Conservation (phyloP, 2,329 filamentous ascomycete species). For the Sclerotinia sclerotiorum region DNA sequence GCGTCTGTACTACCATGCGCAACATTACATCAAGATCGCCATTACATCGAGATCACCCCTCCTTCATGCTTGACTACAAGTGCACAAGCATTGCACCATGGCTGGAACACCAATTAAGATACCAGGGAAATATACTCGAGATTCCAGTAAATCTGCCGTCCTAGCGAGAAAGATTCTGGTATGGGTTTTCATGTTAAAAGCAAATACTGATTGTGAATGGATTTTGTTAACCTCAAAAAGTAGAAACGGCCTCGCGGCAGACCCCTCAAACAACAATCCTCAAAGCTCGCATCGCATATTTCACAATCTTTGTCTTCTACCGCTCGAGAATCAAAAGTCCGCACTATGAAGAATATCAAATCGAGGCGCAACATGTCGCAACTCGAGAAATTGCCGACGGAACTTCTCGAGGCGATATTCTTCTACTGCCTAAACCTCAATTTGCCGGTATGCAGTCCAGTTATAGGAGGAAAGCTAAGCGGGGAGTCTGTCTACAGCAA, state of each 20-base stretch:
- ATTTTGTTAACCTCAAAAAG: constrained; percentile 10
- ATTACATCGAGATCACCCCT: background rate
- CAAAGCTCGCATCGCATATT: background rate
- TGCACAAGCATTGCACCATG: constrained; percentile 26
- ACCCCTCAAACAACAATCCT: constrained; percentile 26
- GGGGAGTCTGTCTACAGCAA: constrained; percentile 33
- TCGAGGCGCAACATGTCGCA: constrained; percentile 35
- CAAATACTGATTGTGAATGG: background rate
- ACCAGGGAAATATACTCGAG: constrained; percentile 36
- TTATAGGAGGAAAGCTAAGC: constrained; percentile 38
- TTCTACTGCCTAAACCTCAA: constrained; percentile 36
- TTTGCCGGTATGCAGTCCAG: constrained; percentile 37
- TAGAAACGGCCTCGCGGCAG: constrained; percentile 30
- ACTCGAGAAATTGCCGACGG: constrained; percentile 39
- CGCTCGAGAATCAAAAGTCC: constrained; percentile 24
- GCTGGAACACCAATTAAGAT: constrained; percentile 38
- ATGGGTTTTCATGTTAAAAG: constrained; percentile 6
- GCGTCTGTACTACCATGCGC: too few relatives aligned
- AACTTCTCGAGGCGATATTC: constrained; percentile 39
- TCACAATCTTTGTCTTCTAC: background rate
- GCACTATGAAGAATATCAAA: constrained; percentile 35
- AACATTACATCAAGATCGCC: background rate
- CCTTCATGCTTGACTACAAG: background rate
- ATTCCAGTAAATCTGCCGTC: constrained; percentile 31
- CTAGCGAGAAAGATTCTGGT: constrained; percentile 33